phyloP scores from a whole-genome alignment of 345 rosid genomes.

The Salix suchowensis region DNA sequence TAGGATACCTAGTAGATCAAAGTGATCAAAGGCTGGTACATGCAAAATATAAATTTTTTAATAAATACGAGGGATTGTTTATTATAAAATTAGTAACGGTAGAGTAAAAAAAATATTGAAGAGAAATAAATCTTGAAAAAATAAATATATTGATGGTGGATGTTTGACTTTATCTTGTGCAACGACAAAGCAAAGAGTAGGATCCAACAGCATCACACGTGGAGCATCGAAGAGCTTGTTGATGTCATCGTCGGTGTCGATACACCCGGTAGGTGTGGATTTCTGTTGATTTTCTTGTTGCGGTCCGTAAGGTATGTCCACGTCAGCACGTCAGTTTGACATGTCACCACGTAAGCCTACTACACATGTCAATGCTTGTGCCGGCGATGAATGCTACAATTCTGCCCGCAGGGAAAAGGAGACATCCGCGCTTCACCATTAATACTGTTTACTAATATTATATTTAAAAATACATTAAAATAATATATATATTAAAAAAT shows the following conservation, averaged over 20 bases:
- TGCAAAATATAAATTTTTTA: too few relatives aligned
- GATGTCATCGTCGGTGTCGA: not conserved
- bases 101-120: too few relatives aligned
- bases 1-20: too few relatives aligned
- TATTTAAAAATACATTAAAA: too few relatives aligned
- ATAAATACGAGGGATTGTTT: too few relatives aligned
- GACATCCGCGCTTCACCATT: not conserved
- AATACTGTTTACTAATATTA: not conserved
- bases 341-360: conserved; percentile 8
- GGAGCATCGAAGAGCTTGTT: conserved; percentile 10
- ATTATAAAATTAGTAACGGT: too few relatives aligned
- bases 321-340: conserved; percentile 15
- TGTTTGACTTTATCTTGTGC: not conserved
- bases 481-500: too few relatives aligned
- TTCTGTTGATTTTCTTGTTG: not conserved
- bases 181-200: not conserved
- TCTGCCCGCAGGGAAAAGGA: not conserved
- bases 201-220: conserved; percentile 16
- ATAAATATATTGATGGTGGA: not conserved
- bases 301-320: not conserved
- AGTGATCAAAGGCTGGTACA: too few relatives aligned
- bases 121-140: too few relatives aligned
- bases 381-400: not conserved
- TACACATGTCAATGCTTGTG: not conserved
- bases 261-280: not conserved